Conservation (phyloP, 2,329 filamentous ascomycete species). For the Nothomitra cinnamomea region DNA sequence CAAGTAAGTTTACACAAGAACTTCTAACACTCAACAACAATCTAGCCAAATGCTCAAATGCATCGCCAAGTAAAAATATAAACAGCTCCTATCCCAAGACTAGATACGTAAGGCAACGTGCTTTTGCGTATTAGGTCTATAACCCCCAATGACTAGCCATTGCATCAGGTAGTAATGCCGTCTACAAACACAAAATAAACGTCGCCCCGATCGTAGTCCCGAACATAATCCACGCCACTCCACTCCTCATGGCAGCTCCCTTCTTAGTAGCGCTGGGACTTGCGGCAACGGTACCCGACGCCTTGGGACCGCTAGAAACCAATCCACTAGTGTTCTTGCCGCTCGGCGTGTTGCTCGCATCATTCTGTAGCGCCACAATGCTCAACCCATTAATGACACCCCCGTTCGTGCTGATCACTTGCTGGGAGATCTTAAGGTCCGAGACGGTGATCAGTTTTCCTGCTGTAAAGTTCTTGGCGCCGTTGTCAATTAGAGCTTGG, state of each 20-base stretch:
- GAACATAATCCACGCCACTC: background rate
- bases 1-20: no score
- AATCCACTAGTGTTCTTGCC: slow-evolving; percentile 22
- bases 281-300: background rate
- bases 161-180: background rate
- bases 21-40: no score
- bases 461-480: slow-evolving; percentile 27
- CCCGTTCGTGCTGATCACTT: slow-evolving; percentile 39
- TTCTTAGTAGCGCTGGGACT: slow-evolving; percentile 6
- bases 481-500: slow-evolving; percentile 52
- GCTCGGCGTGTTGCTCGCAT: slow-evolving; percentile 37
- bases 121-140: no score
- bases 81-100: no score
- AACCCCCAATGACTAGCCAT: no score
- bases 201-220: background rate
- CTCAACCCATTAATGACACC: slow-evolving; percentile 43
- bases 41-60: no score
- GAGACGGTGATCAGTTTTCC: slow-evolving; percentile 48
- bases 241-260: slow-evolving; percentile 5
- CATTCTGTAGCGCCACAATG: slow-evolving; percentile 34
- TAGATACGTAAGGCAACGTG: no score
- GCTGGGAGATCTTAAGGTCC: slow-evolving; percentile 36
- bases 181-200: background rate
- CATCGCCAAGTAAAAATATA: no score
- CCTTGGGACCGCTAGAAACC: background rate